phyloP scores from a whole-genome alignment of 106 monocot species.

The Phalaenopsis aphrodite region DNA sequence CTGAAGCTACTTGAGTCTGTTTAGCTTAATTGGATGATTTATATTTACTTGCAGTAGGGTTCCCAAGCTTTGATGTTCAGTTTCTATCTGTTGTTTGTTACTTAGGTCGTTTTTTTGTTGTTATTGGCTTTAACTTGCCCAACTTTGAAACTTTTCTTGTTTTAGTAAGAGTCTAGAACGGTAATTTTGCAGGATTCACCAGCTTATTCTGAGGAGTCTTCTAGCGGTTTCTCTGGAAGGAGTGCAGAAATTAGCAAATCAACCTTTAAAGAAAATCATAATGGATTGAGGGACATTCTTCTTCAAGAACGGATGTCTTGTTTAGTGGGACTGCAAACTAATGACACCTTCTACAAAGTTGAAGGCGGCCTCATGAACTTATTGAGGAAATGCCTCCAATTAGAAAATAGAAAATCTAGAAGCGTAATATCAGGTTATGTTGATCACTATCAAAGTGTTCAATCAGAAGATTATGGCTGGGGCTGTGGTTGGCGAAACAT shows the following conservation, averaged over 20 bases:
- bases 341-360: constrained; percentile 42
- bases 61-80: background rate
- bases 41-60: background rate
- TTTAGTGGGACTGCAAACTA: constrained; percentile 40
- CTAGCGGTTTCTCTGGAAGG: constrained; percentile 9
- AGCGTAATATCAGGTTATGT: constrained; percentile 62
- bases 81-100: background rate
- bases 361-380: constrained; percentile 70
- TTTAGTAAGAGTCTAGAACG: background rate
- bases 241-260: constrained; percentile 21
- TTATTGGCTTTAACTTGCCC: background rate
- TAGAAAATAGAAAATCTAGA: constrained; percentile 31
- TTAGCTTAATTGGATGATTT: background rate
- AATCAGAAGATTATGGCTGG: constrained; percentile 76
- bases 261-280: constrained; percentile 7
- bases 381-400: constrained; percentile 56
- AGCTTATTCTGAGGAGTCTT: background rate
- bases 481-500: constrained; percentile 98
- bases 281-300: constrained; percentile 6
- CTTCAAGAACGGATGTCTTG: constrained; percentile 25
- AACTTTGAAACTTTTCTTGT: background rate
- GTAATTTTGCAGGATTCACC: constrained; percentile 33
- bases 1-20: background rate
- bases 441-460: constrained; percentile 73
- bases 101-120: background rate